Evolutionary conservation across 1,139 yeast species (phyloP).

Genomic region (Starmera stellimalicola): DNA sequence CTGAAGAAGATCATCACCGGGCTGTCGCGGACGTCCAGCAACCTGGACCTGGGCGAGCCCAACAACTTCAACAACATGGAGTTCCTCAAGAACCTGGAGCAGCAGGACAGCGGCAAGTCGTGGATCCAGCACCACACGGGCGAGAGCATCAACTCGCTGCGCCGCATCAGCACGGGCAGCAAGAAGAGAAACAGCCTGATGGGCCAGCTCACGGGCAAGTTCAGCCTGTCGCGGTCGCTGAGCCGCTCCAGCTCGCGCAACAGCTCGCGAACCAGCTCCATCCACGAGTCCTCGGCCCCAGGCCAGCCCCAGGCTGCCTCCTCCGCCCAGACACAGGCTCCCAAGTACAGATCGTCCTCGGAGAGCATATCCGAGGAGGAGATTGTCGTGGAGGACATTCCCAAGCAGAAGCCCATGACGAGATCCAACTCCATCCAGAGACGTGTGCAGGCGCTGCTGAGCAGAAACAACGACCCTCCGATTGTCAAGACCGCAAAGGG

Average conservation of each 20-base stretch:
- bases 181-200: slow-evolving; percentile 13
- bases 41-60: slow-evolving; percentile 22
- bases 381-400: background rate
- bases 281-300: slow-evolving; percentile 15
- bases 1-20: slow-evolving; percentile 22
- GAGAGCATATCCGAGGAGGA: slow-evolving; percentile 17
- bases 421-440: slow-evolving; percentile 46
- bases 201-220: slow-evolving; percentile 18
- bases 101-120: slow-evolving; percentile 26
- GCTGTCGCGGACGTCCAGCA: slow-evolving; percentile 19
- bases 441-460: slow-evolving; percentile 54
- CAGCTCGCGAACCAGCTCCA: slow-evolving; percentile 19
- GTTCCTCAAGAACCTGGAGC: slow-evolving; percentile 45
- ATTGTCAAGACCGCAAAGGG: slow-evolving; percentile 59
- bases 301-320: slow-evolving; percentile 7
- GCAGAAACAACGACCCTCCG: slow-evolving; percentile 35
- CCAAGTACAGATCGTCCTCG: slow-evolving; percentile 14
- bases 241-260: slow-evolving; percentile 19
- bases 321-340: background rate
- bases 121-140: slow-evolving; percentile 88
- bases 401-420: slow-evolving; percentile 8
- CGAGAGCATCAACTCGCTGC: slow-evolving; percentile 33
- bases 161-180: slow-evolving; percentile 18
- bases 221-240: slow-evolving; percentile 14
- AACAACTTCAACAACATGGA: slow-evolving; percentile 39